Percentiles rank a stretch among this genome's conserved stretches.
Conservation (phyloP, 2,329 filamentous ascomycete genomes). For the Ceratocystis harringtonii region DNA sequence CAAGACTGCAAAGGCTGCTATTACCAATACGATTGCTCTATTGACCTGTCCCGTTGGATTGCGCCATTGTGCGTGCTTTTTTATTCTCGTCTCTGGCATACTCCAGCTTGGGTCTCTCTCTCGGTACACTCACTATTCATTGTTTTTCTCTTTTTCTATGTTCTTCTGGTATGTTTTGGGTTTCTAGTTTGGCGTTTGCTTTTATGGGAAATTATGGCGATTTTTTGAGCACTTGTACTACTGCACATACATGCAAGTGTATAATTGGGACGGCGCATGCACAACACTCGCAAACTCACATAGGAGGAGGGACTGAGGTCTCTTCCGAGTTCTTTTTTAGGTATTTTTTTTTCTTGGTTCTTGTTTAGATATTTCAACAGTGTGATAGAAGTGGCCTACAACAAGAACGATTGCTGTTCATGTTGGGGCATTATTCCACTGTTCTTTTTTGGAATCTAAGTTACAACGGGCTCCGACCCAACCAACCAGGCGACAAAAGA, state of each 20-base stretch:
- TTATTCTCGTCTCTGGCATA: too few species aligned
- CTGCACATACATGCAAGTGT: background rate
- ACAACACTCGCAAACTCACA: background rate
- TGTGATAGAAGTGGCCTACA: background rate
- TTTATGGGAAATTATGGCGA: background rate
- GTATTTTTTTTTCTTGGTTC: background rate
- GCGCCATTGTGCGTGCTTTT: too few species aligned
- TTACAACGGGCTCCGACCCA: background rate
- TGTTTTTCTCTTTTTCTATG: too few species aligned
- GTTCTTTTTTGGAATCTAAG: slow-evolving; percentile 4
- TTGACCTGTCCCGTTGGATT: too few species aligned
- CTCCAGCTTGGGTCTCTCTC: too few species aligned
- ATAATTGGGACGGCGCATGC: slow-evolving; percentile 2
- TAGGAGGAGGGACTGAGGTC: too few species aligned
- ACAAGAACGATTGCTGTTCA: background rate
- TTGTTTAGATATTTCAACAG: slow-evolving; percentile 3
- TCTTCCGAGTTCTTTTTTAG: too few species aligned
- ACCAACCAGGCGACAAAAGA: background rate
- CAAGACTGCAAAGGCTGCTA: background rate
- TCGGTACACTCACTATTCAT: too few species aligned
- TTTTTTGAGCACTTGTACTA: background rate
- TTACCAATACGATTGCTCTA: too few species aligned
- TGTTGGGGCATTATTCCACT: background rate
- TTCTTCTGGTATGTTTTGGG: slow-evolving; percentile 1
- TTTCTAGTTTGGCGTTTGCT: background rate